Conservation (phyloP, 2,329 filamentous ascomycete genomes). For the Zymoseptoria ardabiliae region DNA sequence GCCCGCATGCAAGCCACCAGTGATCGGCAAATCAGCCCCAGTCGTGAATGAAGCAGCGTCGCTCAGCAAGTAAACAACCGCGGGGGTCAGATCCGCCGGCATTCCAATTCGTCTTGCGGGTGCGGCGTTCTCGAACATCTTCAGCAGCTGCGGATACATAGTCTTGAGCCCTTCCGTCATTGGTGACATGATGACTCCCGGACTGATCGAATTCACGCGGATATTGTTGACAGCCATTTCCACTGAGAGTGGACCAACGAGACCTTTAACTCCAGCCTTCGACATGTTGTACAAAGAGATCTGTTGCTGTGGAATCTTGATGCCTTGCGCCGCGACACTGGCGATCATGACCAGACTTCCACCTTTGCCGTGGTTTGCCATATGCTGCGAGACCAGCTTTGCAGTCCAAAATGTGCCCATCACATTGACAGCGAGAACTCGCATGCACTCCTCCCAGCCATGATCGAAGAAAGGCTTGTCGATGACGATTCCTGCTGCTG, state of each 20-base stretch:
- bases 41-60: slow-evolving; percentile 12
- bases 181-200: slow-evolving; percentile 26
- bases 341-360: slow-evolving; percentile 27
- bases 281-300: slow-evolving; percentile 23
- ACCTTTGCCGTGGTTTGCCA: slow-evolving; percentile 23
- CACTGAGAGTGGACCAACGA: slow-evolving; percentile 21
- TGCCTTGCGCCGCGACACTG: slow-evolving; percentile 22
- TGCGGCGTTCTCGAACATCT: slow-evolving; percentile 10
- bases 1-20: slow-evolving; percentile 13
- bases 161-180: slow-evolving; percentile 11
- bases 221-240: slow-evolving; percentile 21
- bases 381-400: slow-evolving; percentile 28
- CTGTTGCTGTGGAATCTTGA: slow-evolving; percentile 20
- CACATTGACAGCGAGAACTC: slow-evolving; percentile 30
- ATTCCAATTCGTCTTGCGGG: slow-evolving; percentile 3
- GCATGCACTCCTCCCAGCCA: slow-evolving; percentile 16
- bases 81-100: slow-evolving; percentile 7
- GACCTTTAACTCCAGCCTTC: slow-evolving; percentile 21
- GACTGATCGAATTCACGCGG: slow-evolving; percentile 28
- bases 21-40: slow-evolving; percentile 8
- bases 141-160: slow-evolving; percentile 6
- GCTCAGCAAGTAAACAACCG: slow-evolving; percentile 7
- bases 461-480: slow-evolving; percentile 14
- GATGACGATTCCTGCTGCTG: slow-evolving; percentile 14
- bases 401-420: slow-evolving; percentile 28